Evolutionary conservation across 495 filamentous ascomycete species (phyloP).

Genomic region (Clavariopsis aquatica): DNA sequence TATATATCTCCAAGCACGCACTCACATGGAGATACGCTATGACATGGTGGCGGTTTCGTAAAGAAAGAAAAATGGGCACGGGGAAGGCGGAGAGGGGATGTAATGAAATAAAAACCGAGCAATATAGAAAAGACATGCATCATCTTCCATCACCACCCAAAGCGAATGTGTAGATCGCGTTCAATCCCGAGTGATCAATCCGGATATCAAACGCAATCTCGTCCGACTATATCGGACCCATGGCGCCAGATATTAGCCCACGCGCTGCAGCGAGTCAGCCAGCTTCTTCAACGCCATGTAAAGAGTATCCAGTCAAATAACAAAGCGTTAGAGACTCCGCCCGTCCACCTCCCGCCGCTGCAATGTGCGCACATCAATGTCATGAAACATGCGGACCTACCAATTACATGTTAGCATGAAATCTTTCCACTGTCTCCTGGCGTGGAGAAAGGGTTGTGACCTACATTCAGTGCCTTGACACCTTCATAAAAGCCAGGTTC

Average conservation of each 20-base stretch:
- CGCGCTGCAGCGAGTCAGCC: background rate
- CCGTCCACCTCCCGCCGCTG: constrained; percentile 30
- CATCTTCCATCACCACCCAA: background rate
- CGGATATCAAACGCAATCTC: background rate
- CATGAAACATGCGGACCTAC: constrained; percentile 35
- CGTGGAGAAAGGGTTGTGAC: background rate
- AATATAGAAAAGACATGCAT: background rate
- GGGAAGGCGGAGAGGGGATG: too few species aligned
- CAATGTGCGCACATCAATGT: constrained; percentile 23
- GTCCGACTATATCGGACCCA: constrained; percentile 1
- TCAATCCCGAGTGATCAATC: background rate
- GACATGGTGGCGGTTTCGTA: background rate
- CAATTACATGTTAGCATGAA: background rate
- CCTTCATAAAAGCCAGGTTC: constrained; percentile 37
- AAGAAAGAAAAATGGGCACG: too few species aligned
- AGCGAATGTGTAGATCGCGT: background rate
- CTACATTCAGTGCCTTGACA: constrained; percentile 48
- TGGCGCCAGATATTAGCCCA: background rate
- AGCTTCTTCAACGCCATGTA: background rate
- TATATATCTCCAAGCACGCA: too few species aligned
- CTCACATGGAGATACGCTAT: background rate
- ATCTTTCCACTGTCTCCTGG: too few species aligned
- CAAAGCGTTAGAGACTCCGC: constrained; percentile 15
- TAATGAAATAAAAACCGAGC: background rate
- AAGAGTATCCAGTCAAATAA: background rate